phyloP scores from a whole-genome alignment of 805 yeast genomes.

The Candida tammaniensis region DNA sequence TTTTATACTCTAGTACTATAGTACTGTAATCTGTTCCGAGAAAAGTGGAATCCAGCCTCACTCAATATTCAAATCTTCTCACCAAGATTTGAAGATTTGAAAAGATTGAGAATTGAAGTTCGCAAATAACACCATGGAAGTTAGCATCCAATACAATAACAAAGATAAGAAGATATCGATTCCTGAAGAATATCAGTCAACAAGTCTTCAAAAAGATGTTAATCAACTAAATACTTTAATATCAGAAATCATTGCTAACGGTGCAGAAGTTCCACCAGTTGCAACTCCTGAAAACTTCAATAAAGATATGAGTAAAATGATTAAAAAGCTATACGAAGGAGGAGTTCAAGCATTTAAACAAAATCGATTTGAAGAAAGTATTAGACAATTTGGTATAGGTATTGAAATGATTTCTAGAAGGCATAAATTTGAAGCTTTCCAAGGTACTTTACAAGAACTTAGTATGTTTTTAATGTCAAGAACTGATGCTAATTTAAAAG shows the following conservation, averaged over 20 bases:
- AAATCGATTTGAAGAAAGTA: slow-evolving; percentile 56
- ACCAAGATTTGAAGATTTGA: too few species aligned
- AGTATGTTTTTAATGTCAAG: slow-evolving; percentile 65
- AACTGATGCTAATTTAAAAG: slow-evolving; percentile 63
- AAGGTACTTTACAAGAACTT: slow-evolving; percentile 66
- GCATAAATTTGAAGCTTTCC: slow-evolving; percentile 72
- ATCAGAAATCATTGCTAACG: slow-evolving; percentile 37
- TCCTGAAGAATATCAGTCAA: slow-evolving; percentile 19
- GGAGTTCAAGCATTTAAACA: slow-evolving; percentile 58
- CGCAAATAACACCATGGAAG: slow-evolving; percentile 9
- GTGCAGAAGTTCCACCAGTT: slow-evolving; percentile 50
- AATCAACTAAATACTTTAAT: slow-evolving; percentile 39
- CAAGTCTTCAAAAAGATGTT: slow-evolving; percentile 39
- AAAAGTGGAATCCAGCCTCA: too few species aligned
- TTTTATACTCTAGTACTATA: too few species aligned
- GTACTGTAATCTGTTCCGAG: too few species aligned
- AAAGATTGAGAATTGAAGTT: too few species aligned
- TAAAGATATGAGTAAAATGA: slow-evolving; percentile 53
- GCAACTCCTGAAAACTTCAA: slow-evolving; percentile 57
- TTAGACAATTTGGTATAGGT: slow-evolving; percentile 62
- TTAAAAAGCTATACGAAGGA: slow-evolving; percentile 61
- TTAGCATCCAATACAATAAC: slow-evolving; percentile 19
- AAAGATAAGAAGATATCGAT: slow-evolving; percentile 24
- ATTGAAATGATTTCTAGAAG: slow-evolving; percentile 66
- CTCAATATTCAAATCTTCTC: too few species aligned